Base-by-base conservation (phyloP, 768 basidiomycete genomes). In the Psilocybe subaeruginosa region DNA sequence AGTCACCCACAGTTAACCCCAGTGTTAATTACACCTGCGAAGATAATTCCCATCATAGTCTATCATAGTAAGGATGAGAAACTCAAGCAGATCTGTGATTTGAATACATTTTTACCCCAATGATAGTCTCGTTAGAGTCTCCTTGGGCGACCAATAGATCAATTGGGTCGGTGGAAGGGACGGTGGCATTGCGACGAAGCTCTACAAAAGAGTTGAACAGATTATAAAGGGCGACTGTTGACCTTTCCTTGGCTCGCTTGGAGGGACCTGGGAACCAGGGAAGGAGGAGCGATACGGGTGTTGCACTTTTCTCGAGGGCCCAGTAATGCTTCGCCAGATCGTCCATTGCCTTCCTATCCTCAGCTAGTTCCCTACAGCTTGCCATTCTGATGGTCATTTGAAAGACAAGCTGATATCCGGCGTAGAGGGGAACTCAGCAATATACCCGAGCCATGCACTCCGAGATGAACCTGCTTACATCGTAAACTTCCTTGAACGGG, bases 311-410 rank as follows among this genome's bases (percentile, higher is more conserved):
- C 59, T 79, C 77, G 6, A 76, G 63, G 30, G 60, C 64, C 62
- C 69, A 70, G 53, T 74, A 77, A n/a, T 67, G 66, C n/a, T 72
- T 52, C 27, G 65, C 60, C 8, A 78, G 53, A 4, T 58, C 61
- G 8, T 63, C 58, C 8, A 75, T 64, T 2, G 66, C 66, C 2
- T 66, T 63, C 2, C 37, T 31, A 47, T 77, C 68, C 4, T 70
- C 64, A 1, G 77, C 71, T 4, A 78, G 68, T 43, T 77, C 77
- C 9, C 63, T 57, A 55, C 77, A 78, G 4, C 72, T 71, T 14
- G 69, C 69, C 74, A 77, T 72, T 29, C 77, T 67, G 12, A 75
- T 67, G 0, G 74, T 77, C 71, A 78, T 71, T 65, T 74, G 74
- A 62, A 77, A 74, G 1, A 75, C 70, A 39, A 76, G 68, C 76